Evolutionary conservation across 2,329 filamentous ascomycete genomes (phyloP).

Genomic region (Juglanconis oblonga): DNA sequence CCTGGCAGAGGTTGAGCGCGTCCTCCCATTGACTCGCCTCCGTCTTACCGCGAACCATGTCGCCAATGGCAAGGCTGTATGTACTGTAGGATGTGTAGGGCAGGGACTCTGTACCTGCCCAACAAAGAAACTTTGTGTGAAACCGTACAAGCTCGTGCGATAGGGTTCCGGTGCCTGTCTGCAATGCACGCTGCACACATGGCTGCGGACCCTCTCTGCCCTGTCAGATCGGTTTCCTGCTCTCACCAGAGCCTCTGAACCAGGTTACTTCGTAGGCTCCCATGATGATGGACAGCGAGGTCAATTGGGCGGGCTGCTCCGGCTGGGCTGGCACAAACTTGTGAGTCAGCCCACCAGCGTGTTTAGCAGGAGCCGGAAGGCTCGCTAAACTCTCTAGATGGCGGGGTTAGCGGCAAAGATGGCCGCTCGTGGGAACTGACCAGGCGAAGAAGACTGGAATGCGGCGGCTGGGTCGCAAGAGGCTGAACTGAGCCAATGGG

Average conservation of each 20-base stretch:
- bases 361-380: too few relatives aligned
- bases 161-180: constrained; percentile 9
- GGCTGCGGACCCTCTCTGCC: constrained; percentile 1
- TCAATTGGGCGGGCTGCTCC: too few relatives aligned
- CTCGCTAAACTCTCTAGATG: too few relatives aligned
- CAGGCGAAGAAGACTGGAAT: neutral
- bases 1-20: neutral
- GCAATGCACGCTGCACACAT: neutral
- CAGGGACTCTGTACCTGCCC: constrained; percentile 3
- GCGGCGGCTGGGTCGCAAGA: neutral
- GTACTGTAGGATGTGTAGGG: neutral
- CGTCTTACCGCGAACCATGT: neutral
- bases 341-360: too few relatives aligned
- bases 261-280: neutral
- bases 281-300: neutral
- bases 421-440: neutral
- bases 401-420: too few relatives aligned
- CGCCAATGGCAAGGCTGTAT: constrained; percentile 1
- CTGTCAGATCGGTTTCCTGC: neutral
- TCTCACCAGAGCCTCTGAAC: neutral
- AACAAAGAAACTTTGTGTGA: constrained; percentile 12
- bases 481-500: neutral
- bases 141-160: constrained; percentile 12
- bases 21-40: constrained; percentile 3
- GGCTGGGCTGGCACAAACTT: too few relatives aligned